These are phyloP conservation scores for Fusarium sp. DNA, from an alignment of 2,329 filamentous ascomycete species.

Conservation along the genomic window DNA sequence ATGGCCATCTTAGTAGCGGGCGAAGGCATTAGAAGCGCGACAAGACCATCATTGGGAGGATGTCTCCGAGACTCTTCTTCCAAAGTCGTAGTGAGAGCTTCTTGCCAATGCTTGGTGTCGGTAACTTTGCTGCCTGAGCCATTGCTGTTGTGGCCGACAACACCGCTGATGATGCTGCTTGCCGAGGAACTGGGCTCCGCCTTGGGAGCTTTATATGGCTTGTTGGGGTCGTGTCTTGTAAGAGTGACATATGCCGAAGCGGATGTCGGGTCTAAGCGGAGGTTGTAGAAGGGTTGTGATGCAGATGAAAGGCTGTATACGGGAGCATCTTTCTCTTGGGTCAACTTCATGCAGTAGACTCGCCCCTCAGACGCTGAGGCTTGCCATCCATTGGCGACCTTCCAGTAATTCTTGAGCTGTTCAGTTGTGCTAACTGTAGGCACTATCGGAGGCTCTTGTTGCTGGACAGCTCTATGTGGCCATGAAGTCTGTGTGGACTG, in stretches of 20 bases:
- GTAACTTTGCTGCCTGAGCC: constrained; percentile 49
- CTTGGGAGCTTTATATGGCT: constrained; percentile 65
- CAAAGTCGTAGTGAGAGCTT: constrained; percentile 71
- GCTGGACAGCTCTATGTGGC: constrained; percentile 53
- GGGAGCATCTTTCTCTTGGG: constrained; percentile 71
- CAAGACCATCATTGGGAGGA: constrained; percentile 72
- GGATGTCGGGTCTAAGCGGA: constrained; percentile 75
- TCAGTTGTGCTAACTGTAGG: constrained; percentile 70
- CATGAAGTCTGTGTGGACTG: constrained; percentile 33
- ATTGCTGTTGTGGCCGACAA: constrained; percentile 48
- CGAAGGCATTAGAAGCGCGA: constrained; percentile 78
- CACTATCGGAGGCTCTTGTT: constrained; percentile 59
- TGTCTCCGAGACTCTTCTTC: constrained; percentile 69
- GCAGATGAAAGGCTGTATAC: constrained; percentile 76
- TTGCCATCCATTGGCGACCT: constrained; percentile 78
- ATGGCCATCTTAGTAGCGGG: constrained; percentile 75
- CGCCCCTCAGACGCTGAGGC: constrained; percentile 72
- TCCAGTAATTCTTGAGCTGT: constrained; percentile 76
- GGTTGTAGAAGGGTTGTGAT: constrained; percentile 76
- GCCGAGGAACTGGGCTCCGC: constrained; percentile 44
- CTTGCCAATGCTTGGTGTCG: constrained; percentile 68
- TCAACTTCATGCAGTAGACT: constrained; percentile 71
- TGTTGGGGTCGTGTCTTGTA: constrained; percentile 72
- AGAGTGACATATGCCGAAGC: constrained; percentile 73
- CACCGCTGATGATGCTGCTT: constrained; percentile 52